Evolutionary conservation across 495 filamentous ascomycete species (phyloP).

Genomic region (Pyrenula aspistea): DNA sequence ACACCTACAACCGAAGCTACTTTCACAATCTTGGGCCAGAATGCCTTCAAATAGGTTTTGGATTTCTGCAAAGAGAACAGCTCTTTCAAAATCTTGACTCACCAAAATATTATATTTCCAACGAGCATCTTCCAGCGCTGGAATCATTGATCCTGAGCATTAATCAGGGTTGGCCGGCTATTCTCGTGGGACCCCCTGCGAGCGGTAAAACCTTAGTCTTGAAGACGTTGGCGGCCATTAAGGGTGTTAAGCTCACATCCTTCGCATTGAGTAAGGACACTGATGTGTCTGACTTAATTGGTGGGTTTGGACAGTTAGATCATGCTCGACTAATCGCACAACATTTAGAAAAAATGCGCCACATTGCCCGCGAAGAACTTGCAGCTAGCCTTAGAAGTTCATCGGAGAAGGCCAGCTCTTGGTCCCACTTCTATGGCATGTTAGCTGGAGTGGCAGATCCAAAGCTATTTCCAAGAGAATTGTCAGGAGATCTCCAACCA

Average conservation of each 20-base stretch:
- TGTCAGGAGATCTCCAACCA: not conserved
- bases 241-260: conserved; percentile 60
- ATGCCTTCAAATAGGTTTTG: conserved; percentile 70
- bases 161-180: conserved; percentile 74
- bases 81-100: conserved; percentile 41
- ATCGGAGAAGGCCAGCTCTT: not conserved
- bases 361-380: not conserved
- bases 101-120: conserved; percentile 41
- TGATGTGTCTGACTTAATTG: conserved; percentile 93
- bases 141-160: conserved; percentile 84
- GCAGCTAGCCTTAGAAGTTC: not conserved
- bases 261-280: conserved; percentile 84
- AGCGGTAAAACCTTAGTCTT: conserved; percentile 77
- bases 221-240: conserved; percentile 61
- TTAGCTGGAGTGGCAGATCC: not conserved
- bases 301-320: conserved; percentile 92
- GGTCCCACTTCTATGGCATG: not conserved
- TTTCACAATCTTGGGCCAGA: conserved; percentile 58
- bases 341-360: not conserved
- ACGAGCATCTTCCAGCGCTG: conserved; percentile 49
- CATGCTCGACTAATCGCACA: conserved; percentile 49
- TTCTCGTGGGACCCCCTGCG: conserved; percentile 76
- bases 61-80: conserved; percentile 47
- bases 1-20: conserved; percentile 14
- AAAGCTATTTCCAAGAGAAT: not conserved